Evolutionary conservation across 352 stramenopile species (phyloP).

Genomic region (Lagenidium giganteum): DNA sequence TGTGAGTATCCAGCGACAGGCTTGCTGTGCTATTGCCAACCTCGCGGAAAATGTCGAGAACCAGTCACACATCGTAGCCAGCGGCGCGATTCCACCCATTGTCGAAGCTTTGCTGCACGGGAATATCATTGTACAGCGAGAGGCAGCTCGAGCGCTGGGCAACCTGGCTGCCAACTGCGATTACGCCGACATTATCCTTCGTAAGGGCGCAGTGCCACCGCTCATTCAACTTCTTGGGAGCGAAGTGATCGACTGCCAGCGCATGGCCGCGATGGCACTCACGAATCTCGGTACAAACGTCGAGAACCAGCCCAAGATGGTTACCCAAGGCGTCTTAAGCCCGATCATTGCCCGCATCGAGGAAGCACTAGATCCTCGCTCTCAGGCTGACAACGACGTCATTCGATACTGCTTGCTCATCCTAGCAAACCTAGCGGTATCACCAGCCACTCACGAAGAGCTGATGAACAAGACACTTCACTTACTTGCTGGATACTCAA

Average conservation of each 20-base stretch:
- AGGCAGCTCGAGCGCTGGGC: slow-evolving; percentile 90
- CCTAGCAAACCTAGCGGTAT: slow-evolving; percentile 92
- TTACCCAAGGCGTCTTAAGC: slow-evolving; percentile 82
- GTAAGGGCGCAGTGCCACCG: slow-evolving; percentile 73
- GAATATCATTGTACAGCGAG: slow-evolving; percentile 83
- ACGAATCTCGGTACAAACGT: slow-evolving; percentile 94
- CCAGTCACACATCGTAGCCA: slow-evolving; percentile 87
- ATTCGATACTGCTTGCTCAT: slow-evolving; percentile 93
- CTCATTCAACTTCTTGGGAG: slow-evolving; percentile 87
- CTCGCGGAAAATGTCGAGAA: slow-evolving; percentile 93
- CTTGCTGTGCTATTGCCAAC: slow-evolving; percentile 94
- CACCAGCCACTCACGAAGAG: slow-evolving; percentile 71
- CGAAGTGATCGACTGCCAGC: slow-evolving; percentile 89
- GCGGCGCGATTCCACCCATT: slow-evolving; percentile 83
- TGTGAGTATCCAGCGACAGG: slow-evolving; percentile 85
- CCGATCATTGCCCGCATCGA: slow-evolving; percentile 86
- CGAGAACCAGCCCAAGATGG: slow-evolving; percentile 91
- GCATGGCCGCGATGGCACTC: slow-evolving; percentile 95
- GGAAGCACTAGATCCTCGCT: slow-evolving; percentile 89
- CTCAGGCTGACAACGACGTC: slow-evolving; percentile 92
- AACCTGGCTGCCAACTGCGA: slow-evolving; percentile 95
- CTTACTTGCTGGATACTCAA: slow-evolving; percentile 90
- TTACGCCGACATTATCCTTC: slow-evolving; percentile 91
- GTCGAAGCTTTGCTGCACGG: slow-evolving; percentile 76
- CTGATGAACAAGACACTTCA: slow-evolving; percentile 77